Base-by-base conservation (phyloP, 2,329 filamentous ascomycete genomes). In the Orbilia javanica region DNA sequence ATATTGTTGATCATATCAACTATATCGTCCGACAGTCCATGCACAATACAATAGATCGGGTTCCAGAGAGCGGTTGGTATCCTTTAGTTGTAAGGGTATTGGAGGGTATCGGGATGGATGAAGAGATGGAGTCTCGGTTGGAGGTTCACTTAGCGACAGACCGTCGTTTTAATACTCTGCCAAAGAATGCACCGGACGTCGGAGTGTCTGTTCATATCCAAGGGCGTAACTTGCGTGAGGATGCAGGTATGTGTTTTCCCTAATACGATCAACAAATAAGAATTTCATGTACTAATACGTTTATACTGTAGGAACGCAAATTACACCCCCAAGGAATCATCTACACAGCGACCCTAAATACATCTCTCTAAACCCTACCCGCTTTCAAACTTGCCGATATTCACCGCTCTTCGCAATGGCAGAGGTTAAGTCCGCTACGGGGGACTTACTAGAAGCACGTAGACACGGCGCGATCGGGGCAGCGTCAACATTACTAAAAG, bases 11-110 rank as follows among this genome's bases (percentile, higher is more conserved):
- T 3, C 55, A 60, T 7, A 25, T 42, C 55, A 60, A 60, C 34
- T 42, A 39, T 42, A 42, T 60, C 4, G 55, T 60, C 11, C 55
- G 25, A 15, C 31, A 60, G 18, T 60, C 55, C 5, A 42, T 60
- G 55, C 55, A 60, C 25, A 60, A 60, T 42, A 60, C 31, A 8
- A 60, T 60, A 60, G 34, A 60, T 8, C 31, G 55, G 3, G 55
- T 60, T 5, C 34, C 34, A 1, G 55, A 60, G 15, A 42, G 34
- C 55, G 55, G 55, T 0, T 60, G 55, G 55, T 11, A 25, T n/a
- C 55, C 55, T 13, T 60, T 60, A 27, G 34, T 60, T 20, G 20
- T n/a, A 1, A 60, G 11, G 20, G 18, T 60, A 11, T 60, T 60
- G 34, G 55, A 60, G 27, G 55, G 55, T 39, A 27, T 42, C 20